A percentile compares a stretch with the other conserved stretches of the same genome.
phyloP scores from a whole-genome alignment of 495 filamentous ascomycete species.

The Aspergillus mulundensis region DNA sequence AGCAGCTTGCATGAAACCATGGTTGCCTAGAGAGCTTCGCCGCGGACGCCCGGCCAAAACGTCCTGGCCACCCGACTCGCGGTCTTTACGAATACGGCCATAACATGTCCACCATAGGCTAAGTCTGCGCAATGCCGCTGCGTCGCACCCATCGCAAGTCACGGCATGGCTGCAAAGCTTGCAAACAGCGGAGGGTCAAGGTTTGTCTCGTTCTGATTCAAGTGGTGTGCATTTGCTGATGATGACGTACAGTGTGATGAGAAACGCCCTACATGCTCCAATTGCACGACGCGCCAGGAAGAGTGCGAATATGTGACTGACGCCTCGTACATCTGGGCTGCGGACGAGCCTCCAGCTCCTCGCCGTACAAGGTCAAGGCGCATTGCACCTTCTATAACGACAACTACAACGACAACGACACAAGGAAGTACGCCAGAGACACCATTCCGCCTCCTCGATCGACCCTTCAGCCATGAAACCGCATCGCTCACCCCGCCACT shows the following conservation, averaged over 20 bases:
- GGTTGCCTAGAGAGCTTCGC: not conserved
- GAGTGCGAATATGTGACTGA: conserved; percentile 20
- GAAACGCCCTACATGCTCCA: conserved; percentile 17
- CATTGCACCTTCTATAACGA: not conserved
- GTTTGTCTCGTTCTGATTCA: conserved; percentile 7
- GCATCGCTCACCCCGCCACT: not conserved
- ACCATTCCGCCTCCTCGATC: conserved; percentile 7
- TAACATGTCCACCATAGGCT: not conserved
- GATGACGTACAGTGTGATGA: conserved; percentile 22
- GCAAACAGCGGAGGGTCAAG: conserved; percentile 26
- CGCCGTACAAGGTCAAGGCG: not conserved
- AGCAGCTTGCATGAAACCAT: not conserved
- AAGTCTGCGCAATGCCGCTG: conserved; percentile 9
- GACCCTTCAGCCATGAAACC: not conserved
- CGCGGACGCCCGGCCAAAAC: no score
- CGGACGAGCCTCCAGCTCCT: not conserved
- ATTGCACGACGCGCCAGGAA: conserved; percentile 19
- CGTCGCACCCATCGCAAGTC: conserved; percentile 24
- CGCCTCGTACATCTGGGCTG: conserved; percentile 18
- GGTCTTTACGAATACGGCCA: not conserved
- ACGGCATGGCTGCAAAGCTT: conserved; percentile 24
- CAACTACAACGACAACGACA: no score
- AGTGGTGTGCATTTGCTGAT: not conserved
- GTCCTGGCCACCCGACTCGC: not conserved
- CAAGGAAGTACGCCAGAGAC: not conserved